Evolutionary conservation across 2,329 filamentous ascomycete species (phyloP).

Genomic region (Colletotrichum scovillei): DNA sequence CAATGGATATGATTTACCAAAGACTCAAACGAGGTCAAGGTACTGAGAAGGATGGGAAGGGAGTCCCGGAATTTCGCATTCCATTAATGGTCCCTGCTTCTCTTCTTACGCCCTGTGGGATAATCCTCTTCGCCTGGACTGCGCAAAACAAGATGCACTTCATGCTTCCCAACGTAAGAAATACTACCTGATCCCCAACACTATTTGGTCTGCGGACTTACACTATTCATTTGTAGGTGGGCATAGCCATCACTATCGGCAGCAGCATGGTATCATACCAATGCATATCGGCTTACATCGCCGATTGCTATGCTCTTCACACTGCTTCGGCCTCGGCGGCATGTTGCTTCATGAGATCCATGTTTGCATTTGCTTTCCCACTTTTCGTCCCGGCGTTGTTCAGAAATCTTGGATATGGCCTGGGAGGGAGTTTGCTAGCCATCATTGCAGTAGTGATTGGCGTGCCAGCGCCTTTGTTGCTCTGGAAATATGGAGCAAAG

Average conservation of each 20-base stretch:
- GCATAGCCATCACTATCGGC: constrained; percentile 4
- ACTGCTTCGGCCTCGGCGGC: constrained; percentile 60
- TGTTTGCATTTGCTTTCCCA: constrained; percentile 61
- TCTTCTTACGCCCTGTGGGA: constrained; percentile 51
- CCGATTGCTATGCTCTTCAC: constrained; percentile 59
- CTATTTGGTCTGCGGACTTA: background rate
- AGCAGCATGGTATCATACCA: constrained; percentile 25
- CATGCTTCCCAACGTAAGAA: constrained; percentile 56
- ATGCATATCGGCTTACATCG: constrained; percentile 46
- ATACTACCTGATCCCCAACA: background rate
- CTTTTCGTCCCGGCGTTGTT: constrained; percentile 58
- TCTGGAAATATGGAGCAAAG: constrained; percentile 54
- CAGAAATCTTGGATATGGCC: constrained; percentile 48
- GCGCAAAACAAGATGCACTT: constrained; percentile 57
- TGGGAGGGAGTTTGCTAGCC: constrained; percentile 52
- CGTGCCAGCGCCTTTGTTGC: constrained; percentile 49
- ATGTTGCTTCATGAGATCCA: constrained; percentile 54
- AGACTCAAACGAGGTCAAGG: constrained; percentile 41
- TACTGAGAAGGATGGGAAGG: constrained; percentile 37
- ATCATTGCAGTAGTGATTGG: constrained; percentile 49
- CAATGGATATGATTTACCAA: constrained; percentile 55
- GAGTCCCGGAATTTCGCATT: constrained; percentile 67
- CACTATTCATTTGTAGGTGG: background rate
- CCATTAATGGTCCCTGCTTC: constrained; percentile 54
- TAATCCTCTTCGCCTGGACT: constrained; percentile 58